Conservation (phyloP, 1,139 yeast species). For the Blastobotrys buckinghamii region DNA sequence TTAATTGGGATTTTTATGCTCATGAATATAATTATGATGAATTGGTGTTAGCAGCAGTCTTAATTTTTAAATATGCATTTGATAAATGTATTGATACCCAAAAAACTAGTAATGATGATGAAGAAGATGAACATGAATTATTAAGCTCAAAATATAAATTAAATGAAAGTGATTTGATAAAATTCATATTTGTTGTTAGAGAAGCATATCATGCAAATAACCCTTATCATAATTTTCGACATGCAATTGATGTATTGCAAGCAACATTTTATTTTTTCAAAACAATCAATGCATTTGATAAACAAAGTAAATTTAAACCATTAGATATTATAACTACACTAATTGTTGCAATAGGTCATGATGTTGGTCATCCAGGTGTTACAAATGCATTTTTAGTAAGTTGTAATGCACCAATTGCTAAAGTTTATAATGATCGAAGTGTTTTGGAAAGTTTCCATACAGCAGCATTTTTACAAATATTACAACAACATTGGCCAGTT, state of each 20-base stretch:
- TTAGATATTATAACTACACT: constrained; percentile 54
- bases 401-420: constrained; percentile 60
- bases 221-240: constrained; percentile 91
- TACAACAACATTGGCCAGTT: constrained; percentile 59
- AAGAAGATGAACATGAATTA: background rate
- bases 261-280: constrained; percentile 68
- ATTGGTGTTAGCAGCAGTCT: constrained; percentile 52
- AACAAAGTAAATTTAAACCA: constrained; percentile 24
- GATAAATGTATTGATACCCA: constrained; percentile 16
- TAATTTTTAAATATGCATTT: constrained; percentile 49
- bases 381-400: constrained; percentile 68
- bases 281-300: constrained; percentile 43
- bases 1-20: constrained; percentile 51
- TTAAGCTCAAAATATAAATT: constrained; percentile 9
- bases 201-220: constrained; percentile 78
- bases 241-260: constrained; percentile 92
- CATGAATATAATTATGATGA: constrained; percentile 66
- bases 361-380: constrained; percentile 93
- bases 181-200: constrained; percentile 59
- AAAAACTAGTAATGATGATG: background rate
- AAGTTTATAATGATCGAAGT: constrained; percentile 56
- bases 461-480: constrained; percentile 59
- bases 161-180: constrained; percentile 42
- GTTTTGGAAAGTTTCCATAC: constrained; percentile 82
- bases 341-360: constrained; percentile 90